Evolutionary conservation across 2,329 filamentous ascomycete genomes (phyloP), one percentile per base, ranked within the genome.

Genomic region (Diaporthe caulivora): DNA sequence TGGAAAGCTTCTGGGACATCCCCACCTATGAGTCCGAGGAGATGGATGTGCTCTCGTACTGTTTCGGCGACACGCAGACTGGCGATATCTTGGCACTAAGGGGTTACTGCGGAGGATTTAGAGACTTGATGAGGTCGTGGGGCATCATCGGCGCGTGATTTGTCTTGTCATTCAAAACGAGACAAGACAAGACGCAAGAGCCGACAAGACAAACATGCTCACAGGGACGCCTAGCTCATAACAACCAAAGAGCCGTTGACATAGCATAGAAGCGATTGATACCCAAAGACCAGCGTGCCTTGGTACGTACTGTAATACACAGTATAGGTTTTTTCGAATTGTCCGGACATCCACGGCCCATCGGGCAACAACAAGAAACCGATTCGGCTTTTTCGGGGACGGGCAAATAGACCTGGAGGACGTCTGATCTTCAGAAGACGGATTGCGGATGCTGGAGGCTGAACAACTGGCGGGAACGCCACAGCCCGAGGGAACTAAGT

Each of bases 181-280:
- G 37, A 37, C 15, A 37, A 67, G 37, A 37, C 21, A 65, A 47
- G 29, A 49, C 9, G 29, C 49, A n/a, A 47, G 54, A 51, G 42
- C 51, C 53, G 34, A 26, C 62, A 60, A n/a, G 26, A 51, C 26
- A 24, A 8, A 29, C 9, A n/a, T n/a, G 15, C n/a, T 60, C 8
- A 37, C 53, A n/a, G 40, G 10, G 42, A 54, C 29, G 26, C 60
- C 53, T 58, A 34, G 58, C 26, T 55, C 49, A 26, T 49, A 29
- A 37, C 24, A 57, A 29, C 26, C 49, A 29, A 29, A 21, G 64
- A 54, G 31, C 54, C 60, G 54, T 68, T 58, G 42, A 55, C 31
- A 69, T 72, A 72, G 62, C 71, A 58, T 69, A 68, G 62, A 58
- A 69, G 71, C 71, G 71, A 72, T 68, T 72, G 71, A 72, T 72